These are phyloP conservation scores for Trichocladium uniseriatum DNA, from an alignment of 495 filamentous ascomycete species.

Conservation along the genomic window DNA sequence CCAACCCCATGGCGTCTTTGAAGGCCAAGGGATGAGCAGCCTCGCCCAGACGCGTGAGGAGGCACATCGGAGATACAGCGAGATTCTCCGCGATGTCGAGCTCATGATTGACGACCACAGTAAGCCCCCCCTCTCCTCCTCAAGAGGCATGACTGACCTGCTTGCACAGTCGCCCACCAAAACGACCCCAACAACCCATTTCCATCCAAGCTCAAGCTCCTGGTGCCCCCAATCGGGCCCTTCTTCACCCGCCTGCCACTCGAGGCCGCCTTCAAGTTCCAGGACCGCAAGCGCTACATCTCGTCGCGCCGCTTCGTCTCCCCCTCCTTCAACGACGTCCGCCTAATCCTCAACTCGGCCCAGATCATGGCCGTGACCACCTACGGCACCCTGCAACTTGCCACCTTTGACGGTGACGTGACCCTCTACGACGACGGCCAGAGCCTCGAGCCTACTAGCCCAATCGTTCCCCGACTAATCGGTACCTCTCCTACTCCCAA, in stretches of 20 bases:
- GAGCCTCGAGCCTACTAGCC: slow-evolving; percentile 60
- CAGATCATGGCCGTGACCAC: slow-evolving; percentile 78
- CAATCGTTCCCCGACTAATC: slow-evolving; percentile 70
- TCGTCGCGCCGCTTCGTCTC: slow-evolving; percentile 88
- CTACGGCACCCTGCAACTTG: slow-evolving; percentile 60
- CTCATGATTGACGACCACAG: slow-evolving; percentile 86
- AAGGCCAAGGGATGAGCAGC: slow-evolving; percentile 41
- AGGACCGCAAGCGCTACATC: slow-evolving; percentile 77
- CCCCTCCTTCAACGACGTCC: slow-evolving; percentile 95
- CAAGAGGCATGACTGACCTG: slow-evolving; percentile 1
- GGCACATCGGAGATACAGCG: slow-evolving; percentile 75
- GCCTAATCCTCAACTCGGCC: slow-evolving; percentile 86
- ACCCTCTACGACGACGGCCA: slow-evolving; percentile 93
- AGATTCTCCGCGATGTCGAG: slow-evolving; percentile 94
- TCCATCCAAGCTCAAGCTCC: slow-evolving; percentile 83
- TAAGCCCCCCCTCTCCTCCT: slow-evolving; percentile 28
- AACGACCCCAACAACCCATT: slow-evolving; percentile 43
- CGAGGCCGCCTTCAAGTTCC: slow-evolving; percentile 82
- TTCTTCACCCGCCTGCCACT: slow-evolving; percentile 87
- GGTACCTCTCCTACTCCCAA: slow-evolving; percentile 22
- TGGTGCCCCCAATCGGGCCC: slow-evolving; percentile 78
- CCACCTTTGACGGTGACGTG: slow-evolving; percentile 96
- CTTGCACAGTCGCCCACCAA: slow-evolving; percentile 60
- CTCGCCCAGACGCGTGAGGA: slow-evolving; percentile 54
- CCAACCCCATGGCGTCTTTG: slow-evolving; percentile 77